A percentile compares a stretch with the other conserved stretches of the same genome.
Evolutionary conservation across 352 stramenopile genomes (phyloP).

Genomic region (Phytophthora sansomeana): DNA sequence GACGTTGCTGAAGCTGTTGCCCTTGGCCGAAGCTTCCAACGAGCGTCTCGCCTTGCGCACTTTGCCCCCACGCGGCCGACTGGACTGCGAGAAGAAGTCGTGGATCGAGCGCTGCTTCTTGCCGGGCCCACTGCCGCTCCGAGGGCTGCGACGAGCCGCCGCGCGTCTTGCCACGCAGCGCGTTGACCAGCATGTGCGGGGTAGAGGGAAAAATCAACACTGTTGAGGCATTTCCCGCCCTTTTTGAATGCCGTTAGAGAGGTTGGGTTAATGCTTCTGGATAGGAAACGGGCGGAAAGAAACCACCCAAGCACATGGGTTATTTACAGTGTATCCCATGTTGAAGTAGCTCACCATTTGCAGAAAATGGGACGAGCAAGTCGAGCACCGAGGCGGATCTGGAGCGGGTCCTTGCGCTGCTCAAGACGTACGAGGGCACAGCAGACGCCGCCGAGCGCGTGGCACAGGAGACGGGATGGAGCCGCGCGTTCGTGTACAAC

Average conservation of each 20-base stretch:
- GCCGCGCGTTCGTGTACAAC: no score
- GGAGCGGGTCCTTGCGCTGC: no score
- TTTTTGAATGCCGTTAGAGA: conserved; percentile 9
- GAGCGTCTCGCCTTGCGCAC: conserved; percentile 46
- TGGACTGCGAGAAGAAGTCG: conserved; percentile 80
- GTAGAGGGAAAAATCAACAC: conserved; percentile 14
- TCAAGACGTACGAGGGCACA: no score
- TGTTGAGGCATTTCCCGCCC: conserved; percentile 32
- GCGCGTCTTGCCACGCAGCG: conserved; percentile 48
- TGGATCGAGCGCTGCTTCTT: conserved; percentile 90
- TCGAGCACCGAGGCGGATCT: no score
- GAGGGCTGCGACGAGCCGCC: conserved; percentile 12
- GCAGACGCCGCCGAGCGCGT: no score
- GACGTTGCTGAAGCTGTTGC: conserved; percentile 24
- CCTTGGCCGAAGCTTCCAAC: conserved; percentile 41
- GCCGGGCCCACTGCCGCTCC: conserved; percentile 11
- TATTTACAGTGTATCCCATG: no score
- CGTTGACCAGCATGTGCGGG: conserved; percentile 46
- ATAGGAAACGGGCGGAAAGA: not conserved
- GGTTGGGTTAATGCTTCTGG: conserved; percentile 1
- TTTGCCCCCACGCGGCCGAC: conserved; percentile 29
- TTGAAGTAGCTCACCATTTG: no score
- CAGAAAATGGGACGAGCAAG: no score
- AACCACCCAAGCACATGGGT: not conserved
- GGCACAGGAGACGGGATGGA: no score